phyloP scores from a whole-genome alignment of 345 rosid species.

The Durio zibethinus region DNA sequence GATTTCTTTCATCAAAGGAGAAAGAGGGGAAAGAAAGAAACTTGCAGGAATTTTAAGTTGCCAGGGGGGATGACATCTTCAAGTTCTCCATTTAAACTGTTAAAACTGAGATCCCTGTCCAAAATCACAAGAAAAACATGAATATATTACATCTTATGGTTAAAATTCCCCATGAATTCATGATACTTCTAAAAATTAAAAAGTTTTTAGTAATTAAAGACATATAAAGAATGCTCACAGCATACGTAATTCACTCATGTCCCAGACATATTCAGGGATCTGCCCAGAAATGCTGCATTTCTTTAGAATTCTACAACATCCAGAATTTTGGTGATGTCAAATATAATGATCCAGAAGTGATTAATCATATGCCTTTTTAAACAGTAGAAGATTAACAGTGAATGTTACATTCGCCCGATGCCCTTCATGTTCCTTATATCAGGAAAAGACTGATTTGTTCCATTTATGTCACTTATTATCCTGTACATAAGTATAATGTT shows the following conservation, averaged over 20 bases:
- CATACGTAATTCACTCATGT: slow-evolving; percentile 2
- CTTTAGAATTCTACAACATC: slow-evolving; percentile 33
- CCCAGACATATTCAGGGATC: slow-evolving; percentile 36
- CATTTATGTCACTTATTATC: slow-evolving; percentile 52
- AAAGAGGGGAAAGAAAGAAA: background rate
- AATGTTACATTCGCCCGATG: slow-evolving; percentile 25
- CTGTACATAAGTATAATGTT: slow-evolving; percentile 19
- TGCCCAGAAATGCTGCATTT: slow-evolving; percentile 31
- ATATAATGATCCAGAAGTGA: background rate
- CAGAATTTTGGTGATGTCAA: background rate
- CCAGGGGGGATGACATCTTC: slow-evolving; percentile 3
- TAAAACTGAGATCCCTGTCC: slow-evolving; percentile 36
- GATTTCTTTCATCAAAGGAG: background rate
- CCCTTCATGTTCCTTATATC: slow-evolving; percentile 24
- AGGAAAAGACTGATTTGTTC: slow-evolving; percentile 46
- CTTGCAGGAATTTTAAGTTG: slow-evolving; percentile 18
- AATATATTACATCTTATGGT: background rate
- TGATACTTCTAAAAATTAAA: background rate
- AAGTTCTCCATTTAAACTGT: slow-evolving; percentile 17
- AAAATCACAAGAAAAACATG: background rate
- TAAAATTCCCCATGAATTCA: background rate
- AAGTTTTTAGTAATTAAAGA: background rate
- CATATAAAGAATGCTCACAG: slow-evolving; percentile 24
- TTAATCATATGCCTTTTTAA: background rate
- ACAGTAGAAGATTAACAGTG: background rate